Evolutionary conservation across 2,329 filamentous ascomycete genomes (phyloP).

Genomic region (Botrytis squamosa): DNA sequence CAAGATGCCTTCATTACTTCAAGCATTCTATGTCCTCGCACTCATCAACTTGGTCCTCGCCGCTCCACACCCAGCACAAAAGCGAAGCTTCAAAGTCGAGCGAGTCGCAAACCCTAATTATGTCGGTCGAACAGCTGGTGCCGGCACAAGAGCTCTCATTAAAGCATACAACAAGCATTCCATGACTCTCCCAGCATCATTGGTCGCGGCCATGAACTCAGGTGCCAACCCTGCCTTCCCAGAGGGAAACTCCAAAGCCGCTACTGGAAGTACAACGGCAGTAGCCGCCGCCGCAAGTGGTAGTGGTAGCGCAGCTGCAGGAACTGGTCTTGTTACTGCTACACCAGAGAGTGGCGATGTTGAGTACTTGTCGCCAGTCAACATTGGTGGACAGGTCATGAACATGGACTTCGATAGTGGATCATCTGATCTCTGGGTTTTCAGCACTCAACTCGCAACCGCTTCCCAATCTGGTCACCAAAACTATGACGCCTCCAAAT

Average conservation of each 20-base stretch:
- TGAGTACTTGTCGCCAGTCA: slow-evolving; percentile 35
- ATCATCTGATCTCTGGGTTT: slow-evolving; percentile 42
- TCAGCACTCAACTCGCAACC: slow-evolving; percentile 38
- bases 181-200: slow-evolving; percentile 48
- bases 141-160: slow-evolving; percentile 51
- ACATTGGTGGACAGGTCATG: slow-evolving; percentile 39
- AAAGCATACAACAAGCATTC: slow-evolving; percentile 69
- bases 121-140: slow-evolving; percentile 36
- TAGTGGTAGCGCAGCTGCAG: slow-evolving; percentile 34
- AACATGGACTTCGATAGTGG: slow-evolving; percentile 40
- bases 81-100: slow-evolving; percentile 39
- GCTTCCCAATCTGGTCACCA: slow-evolving; percentile 36
- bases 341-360: slow-evolving; percentile 53
- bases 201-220: slow-evolving; percentile 42
- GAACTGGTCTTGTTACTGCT: slow-evolving; percentile 59
- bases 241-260: slow-evolving; percentile 21
- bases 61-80: slow-evolving; percentile 46
- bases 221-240: slow-evolving; percentile 19
- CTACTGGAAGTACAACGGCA: slow-evolving; percentile 21
- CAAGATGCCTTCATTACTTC: slow-evolving; percentile 38
- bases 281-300: slow-evolving; percentile 32
- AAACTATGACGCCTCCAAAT: slow-evolving; percentile 37
- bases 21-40: slow-evolving; percentile 46
- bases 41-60: slow-evolving; percentile 49
- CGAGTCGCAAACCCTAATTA: slow-evolving; percentile 46